Percentiles rank a stretch among this genome's conserved stretches.
phyloP scores from a whole-genome alignment of 768 basidiomycete genomes.

The Podaxis sp. region DNA sequence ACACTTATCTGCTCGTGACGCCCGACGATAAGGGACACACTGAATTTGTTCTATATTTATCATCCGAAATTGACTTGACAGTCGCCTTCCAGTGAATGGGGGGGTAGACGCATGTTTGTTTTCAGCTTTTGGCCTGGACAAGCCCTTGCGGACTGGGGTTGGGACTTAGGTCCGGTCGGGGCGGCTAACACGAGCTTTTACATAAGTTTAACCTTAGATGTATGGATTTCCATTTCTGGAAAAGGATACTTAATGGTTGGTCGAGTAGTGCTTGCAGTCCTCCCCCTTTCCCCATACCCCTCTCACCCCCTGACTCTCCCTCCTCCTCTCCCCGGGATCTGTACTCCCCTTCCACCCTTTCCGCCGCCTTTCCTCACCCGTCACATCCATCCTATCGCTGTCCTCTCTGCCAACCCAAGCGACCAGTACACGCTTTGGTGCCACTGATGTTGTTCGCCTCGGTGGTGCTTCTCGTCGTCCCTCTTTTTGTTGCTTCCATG shows the following conservation, averaged over 20 bases:
- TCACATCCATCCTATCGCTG: conserved; percentile 15
- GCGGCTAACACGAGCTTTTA: conserved; percentile 3
- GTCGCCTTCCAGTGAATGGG: no score
- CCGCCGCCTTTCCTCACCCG: conserved; percentile 18
- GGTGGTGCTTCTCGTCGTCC: conserved; percentile 2
- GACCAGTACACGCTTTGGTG: not conserved
- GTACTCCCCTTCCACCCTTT: not conserved
- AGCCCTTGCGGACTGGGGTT: no score
- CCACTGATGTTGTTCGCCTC: conserved; percentile 10
- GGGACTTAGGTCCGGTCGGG: not conserved
- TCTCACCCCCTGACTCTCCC: not conserved
- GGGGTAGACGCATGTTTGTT: not conserved
- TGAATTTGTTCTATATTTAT: no score
- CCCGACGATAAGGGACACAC: no score
- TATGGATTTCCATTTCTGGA: not conserved
- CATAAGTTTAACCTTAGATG: conserved; percentile 1
- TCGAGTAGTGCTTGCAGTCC: not conserved
- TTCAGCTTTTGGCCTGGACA: no score
- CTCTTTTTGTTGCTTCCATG: conserved; percentile 8
- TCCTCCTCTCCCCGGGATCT: not conserved
- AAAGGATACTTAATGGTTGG: not conserved
- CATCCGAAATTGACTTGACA: no score
- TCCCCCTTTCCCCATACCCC: not conserved
- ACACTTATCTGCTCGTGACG: no score
- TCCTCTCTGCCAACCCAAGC: not conserved